Evolutionary conservation across 108 stramenopile genomes (phyloP), one percentile per base, ranked within the genome.

Genomic region (Nitzschia palea): DNA sequence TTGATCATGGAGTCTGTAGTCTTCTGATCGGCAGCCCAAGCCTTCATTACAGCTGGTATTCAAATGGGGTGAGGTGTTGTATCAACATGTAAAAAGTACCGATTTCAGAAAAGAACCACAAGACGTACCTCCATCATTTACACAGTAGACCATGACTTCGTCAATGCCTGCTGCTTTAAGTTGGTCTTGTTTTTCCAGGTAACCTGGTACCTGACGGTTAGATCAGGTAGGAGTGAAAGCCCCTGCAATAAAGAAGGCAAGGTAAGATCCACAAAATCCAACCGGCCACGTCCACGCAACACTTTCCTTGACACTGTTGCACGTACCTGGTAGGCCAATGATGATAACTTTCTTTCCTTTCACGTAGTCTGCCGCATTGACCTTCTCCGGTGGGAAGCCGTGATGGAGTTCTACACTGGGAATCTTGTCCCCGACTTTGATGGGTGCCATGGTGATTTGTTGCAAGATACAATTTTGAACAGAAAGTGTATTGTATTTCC

Each of bases 181-280:
- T 62, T 54, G 83, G 68, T 84, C 86, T 73, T 87, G 83, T 40
- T 84, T 72, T 77, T 66, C 79, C 35, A 84, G 65, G 67, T 81
- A 87, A 47, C 51, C 60, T 36, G 83, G 83, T 37, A 87, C 70
- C 71, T 82, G 81, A 55, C 55, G 70, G 30, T 64, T 60, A 63
- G 79, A 80, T 82, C 82, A 83, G 59, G 86, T 86, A 15, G 86
- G 82, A 4, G 83, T 87, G 61, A 82, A 86, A 34, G 85, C 85
- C 8, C 77, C 84, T 44, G 81, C 79, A 35, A 78, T 79, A 30
- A 76, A 62, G 43, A 65, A 6, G n/a, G 17, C 6, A 17, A 51
- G 50, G 6, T 23, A 51, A 51, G 6, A 20, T 51, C n/a, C 5
- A 20, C 18, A 10, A 51, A 51, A 51, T 42, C 9, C 40, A 9